A percentile compares a stretch with the other conserved stretches of the same genome.
Conservation (phyloP, 2,329 filamentous ascomycete species). For the Coniochaeta sp. region DNA sequence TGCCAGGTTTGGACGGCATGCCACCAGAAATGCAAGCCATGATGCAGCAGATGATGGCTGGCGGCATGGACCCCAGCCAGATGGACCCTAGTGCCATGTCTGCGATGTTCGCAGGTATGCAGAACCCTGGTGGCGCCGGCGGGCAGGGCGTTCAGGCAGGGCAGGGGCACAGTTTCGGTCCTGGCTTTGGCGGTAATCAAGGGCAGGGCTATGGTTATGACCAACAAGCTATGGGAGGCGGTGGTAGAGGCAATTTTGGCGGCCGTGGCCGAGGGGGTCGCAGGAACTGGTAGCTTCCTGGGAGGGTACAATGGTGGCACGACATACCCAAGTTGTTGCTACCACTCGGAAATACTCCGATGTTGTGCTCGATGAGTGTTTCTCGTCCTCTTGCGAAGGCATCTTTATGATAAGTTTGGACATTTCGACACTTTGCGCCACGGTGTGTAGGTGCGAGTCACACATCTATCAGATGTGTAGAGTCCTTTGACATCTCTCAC, state of each 20-base stretch:
- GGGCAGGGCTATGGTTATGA: conserved; percentile 31
- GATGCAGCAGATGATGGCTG: conserved; percentile 64
- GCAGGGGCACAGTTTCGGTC: conserved; percentile 43
- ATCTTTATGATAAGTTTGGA: not conserved
- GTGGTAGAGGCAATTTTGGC: conserved; percentile 18
- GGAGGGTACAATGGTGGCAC: not conserved
- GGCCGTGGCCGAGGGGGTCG: conserved; percentile 23
- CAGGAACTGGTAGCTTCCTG: conserved; percentile 12
- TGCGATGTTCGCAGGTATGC: conserved; percentile 54
- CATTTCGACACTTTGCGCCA: no score
- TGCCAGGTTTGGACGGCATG: conserved; percentile 51
- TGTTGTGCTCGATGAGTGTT: not conserved
- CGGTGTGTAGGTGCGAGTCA: no score
- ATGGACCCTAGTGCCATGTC: conserved; percentile 54
- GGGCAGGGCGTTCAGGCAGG: conserved; percentile 35
- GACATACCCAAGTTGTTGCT: not conserved
- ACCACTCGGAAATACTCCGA: not conserved
- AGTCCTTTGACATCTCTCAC: no score
- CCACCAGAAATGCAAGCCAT: conserved; percentile 57
- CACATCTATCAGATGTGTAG: no score
- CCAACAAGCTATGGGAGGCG: conserved; percentile 34
- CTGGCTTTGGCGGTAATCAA: conserved; percentile 43
- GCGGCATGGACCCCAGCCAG: conserved; percentile 57
- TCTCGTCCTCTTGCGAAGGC: not conserved
- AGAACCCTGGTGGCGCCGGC: conserved; percentile 33